Percentiles rank a stretch among this genome's conserved stretches.
These are phyloP conservation scores for Colletotrichum godetiae DNA, from an alignment of 2,329 filamentous ascomycete species.

Conservation along the genomic window DNA sequence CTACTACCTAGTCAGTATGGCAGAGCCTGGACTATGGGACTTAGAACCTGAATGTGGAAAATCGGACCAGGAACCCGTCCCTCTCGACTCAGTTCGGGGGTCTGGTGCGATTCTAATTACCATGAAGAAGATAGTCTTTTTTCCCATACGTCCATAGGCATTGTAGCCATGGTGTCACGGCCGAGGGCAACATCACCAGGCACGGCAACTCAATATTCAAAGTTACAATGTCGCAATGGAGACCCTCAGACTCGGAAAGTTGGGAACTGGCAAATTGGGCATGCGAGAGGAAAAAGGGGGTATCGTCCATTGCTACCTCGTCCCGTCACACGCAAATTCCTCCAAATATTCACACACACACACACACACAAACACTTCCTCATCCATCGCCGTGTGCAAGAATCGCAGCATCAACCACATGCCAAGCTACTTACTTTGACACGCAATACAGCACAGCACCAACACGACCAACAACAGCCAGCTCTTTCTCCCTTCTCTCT, in stretches of 20 bases:
- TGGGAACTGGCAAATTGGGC: neutral
- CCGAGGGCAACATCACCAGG: neutral
- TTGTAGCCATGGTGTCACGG: neutral
- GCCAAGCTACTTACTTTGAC: neutral
- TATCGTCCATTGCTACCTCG: constrained; percentile 38
- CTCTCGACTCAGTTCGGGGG: neutral
- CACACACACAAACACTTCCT: too few species aligned
- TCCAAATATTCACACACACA: neutral
- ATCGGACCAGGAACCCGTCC: neutral
- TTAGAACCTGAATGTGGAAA: neutral
- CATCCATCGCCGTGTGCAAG: neutral
- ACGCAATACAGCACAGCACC: neutral
- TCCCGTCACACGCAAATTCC: constrained; percentile 22
- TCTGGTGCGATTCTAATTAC: too few species aligned
- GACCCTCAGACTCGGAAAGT: neutral
- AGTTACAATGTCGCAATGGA: neutral
- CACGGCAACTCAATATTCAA: neutral
- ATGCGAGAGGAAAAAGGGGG: constrained; percentile 32
- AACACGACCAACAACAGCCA: neutral
- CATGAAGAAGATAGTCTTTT: too few species aligned
- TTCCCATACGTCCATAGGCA: too few species aligned
- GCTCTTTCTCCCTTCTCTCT: neutral
- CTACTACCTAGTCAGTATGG: too few species aligned
- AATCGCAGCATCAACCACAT: neutral
- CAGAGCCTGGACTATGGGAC: neutral